Conservation (phyloP, 768 basidiomycete genomes). For the Mycena sanguinolenta region DNA sequence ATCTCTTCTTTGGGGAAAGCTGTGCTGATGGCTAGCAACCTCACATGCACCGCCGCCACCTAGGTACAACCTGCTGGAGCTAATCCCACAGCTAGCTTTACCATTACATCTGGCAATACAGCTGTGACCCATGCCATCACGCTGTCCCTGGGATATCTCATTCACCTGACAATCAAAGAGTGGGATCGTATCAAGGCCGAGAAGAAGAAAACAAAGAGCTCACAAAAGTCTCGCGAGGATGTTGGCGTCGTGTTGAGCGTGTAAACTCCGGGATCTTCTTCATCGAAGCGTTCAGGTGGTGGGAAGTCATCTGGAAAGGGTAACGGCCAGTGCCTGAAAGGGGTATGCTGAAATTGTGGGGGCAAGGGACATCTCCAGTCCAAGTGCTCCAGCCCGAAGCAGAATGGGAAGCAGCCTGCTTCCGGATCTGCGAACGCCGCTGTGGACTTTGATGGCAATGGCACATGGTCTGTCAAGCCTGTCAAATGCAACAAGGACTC, state of each 20-base stretch:
- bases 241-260: constrained; percentile 11
- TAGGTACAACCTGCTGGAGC: no score
- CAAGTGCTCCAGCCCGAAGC: constrained; percentile 41
- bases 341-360: constrained; percentile 48
- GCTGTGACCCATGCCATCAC: constrained; percentile 15
- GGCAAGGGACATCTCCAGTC: constrained; percentile 42
- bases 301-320: constrained; percentile 3
- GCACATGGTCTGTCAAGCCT: constrained; percentile 19
- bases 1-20: constrained; percentile 13
- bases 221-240: constrained; percentile 12
- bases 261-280: constrained; percentile 13
- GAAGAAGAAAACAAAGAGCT: constrained; percentile 10
- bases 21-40: constrained; percentile 11
- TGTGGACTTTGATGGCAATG: constrained; percentile 26
- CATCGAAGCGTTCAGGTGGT: background rate
- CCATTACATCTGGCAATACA: constrained; percentile 5
- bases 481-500: background rate
- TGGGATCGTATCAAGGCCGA: constrained; percentile 14
- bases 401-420: constrained; percentile 24
- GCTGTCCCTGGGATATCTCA: constrained; percentile 4
- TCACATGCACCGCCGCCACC: constrained; percentile 9
- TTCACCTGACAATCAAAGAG: constrained; percentile 15
- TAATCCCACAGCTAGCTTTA: constrained; percentile 1
- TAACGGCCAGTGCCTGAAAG: constrained; percentile 5
- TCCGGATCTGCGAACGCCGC: constrained; percentile 26